These are phyloP conservation scores for Vitis hybrid DNA, from an alignment of 177 flowering plant species.

Conservation along the genomic window DNA sequence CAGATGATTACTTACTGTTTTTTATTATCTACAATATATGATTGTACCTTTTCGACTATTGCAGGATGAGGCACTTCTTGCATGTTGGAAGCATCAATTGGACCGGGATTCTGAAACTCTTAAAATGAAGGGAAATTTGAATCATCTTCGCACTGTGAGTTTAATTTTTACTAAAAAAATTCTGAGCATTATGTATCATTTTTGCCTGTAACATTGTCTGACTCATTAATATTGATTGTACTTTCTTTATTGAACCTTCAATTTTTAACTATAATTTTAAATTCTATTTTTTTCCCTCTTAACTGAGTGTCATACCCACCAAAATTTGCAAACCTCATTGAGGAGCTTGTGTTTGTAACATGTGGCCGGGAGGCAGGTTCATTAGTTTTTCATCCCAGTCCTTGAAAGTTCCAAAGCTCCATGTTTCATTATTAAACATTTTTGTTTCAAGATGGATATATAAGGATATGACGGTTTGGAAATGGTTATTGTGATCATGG, in stretches of 20 bases:
- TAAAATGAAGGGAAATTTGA: conserved; percentile 74
- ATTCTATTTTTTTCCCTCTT: too few relatives aligned
- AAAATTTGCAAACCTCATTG: too few relatives aligned
- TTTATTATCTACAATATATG: not conserved
- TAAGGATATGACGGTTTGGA: conserved; percentile 1
- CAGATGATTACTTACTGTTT: conserved; percentile 1
- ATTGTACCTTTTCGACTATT: conserved; percentile 10
- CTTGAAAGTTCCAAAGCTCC: not conserved
- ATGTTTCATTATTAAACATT: not conserved
- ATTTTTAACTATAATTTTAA: not conserved
- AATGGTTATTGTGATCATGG: not conserved
- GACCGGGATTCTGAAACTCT: conserved; percentile 86
- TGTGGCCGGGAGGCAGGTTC: too few relatives aligned
- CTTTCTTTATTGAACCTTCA: not conserved
- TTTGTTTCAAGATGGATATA: not conserved
- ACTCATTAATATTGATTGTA: not conserved
- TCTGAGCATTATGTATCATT: not conserved
- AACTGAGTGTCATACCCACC: too few relatives aligned
- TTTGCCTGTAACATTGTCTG: not conserved
- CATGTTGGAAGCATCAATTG: conserved; percentile 79
- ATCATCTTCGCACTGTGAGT: conserved; percentile 56
- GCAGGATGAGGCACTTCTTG: conserved; percentile 79
- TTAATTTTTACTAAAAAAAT: not conserved
- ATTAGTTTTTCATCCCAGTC: not conserved
- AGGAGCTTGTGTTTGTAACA: too few relatives aligned